Conservation (phyloP, 2,329 filamentous ascomycete genomes). For the Ceratocystis papillata region DNA sequence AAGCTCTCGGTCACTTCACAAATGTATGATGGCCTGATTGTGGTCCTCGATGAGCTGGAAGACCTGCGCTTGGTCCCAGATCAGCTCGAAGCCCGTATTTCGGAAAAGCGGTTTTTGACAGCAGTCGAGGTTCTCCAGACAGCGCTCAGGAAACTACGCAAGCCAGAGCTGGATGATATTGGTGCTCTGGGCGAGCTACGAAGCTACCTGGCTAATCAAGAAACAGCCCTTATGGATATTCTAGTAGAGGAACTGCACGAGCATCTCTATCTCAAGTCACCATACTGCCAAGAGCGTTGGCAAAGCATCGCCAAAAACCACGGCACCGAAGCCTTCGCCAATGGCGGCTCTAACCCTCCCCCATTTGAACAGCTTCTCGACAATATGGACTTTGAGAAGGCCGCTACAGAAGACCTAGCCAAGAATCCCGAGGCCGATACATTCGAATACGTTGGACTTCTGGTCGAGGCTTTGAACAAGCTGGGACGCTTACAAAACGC, state of each 20-base stretch:
- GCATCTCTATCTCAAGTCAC: conserved; percentile 93
- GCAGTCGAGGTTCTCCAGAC: conserved; percentile 88
- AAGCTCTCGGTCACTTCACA: conserved; percentile 79
- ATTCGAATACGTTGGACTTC: conserved; percentile 79
- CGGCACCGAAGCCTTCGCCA: conserved; percentile 42
- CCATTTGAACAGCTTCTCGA: conserved; percentile 53
- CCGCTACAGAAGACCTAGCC: conserved; percentile 72
- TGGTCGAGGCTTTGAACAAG: conserved; percentile 83
- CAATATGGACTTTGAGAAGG: conserved; percentile 47
- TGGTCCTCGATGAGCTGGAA: conserved; percentile 72
- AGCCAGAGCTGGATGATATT: conserved; percentile 82
- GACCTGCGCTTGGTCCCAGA: conserved; percentile 82
- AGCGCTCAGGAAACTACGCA: conserved; percentile 70
- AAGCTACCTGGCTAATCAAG: conserved; percentile 84
- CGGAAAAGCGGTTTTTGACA: conserved; percentile 86
- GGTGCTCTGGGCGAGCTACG: conserved; percentile 77
- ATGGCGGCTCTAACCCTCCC: conserved; percentile 35
- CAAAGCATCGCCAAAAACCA: conserved; percentile 65
- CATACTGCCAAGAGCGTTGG: conserved; percentile 95
- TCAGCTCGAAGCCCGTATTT: conserved; percentile 85
- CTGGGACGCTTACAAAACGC: conserved; percentile 76
- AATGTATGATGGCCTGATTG: conserved; percentile 80
- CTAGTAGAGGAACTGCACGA: conserved; percentile 95
- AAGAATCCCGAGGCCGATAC: conserved; percentile 93
- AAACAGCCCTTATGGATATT: conserved; percentile 83